Conservation (phyloP, 73 alveolate species). For the Tetrahymena elliotti region DNA sequence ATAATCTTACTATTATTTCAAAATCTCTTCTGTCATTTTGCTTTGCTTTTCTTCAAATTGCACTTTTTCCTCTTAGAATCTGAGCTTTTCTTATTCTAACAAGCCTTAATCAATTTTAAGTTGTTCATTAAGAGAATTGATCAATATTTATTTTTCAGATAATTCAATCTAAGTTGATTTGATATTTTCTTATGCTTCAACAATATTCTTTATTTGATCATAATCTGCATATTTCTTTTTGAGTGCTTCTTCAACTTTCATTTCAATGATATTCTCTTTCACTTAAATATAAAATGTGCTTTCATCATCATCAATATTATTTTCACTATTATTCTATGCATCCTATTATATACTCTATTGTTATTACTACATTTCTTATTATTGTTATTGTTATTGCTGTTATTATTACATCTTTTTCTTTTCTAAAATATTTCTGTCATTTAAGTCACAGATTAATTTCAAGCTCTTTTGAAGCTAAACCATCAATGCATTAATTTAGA, state of each 20-base stretch:
- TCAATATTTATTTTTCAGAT: neutral
- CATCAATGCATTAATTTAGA: neutral
- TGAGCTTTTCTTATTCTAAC: neutral
- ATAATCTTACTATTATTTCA: neutral
- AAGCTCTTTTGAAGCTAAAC: neutral
- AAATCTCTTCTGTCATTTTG: neutral
- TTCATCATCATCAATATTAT: neutral
- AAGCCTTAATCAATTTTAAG: neutral
- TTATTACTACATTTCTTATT: no score
- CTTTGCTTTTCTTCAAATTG: neutral
- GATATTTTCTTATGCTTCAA: neutral
- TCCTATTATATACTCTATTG: neutral
- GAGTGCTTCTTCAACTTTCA: neutral
- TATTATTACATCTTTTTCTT: neutral
- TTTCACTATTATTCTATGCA: neutral
- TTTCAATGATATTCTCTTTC: neutral
- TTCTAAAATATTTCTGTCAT: neutral
- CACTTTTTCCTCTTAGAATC: neutral
- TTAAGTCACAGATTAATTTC: neutral
- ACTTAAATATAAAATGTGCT: neutral
- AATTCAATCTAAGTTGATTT: neutral
- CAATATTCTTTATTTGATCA: neutral
- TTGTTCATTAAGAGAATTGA: neutral
- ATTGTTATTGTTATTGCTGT: no score
- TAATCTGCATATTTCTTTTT: neutral